phyloP scores from a whole-genome alignment of 2,329 filamentous ascomycete species.

The Epichloe sp. region DNA sequence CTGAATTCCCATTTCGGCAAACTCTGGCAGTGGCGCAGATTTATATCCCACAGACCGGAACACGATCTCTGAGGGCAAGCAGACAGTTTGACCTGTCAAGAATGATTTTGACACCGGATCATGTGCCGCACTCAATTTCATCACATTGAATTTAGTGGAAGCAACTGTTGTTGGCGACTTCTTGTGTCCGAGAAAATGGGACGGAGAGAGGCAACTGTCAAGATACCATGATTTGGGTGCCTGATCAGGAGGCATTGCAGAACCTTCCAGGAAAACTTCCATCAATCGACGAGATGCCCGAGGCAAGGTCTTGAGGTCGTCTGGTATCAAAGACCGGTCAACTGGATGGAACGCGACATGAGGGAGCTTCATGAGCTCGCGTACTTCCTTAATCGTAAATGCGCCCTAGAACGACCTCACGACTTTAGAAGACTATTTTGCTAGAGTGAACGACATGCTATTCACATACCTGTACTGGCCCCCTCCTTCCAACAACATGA shows the following conservation, averaged over 20 bases:
- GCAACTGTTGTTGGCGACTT: conserved; percentile 38
- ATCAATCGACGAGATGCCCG: conserved; percentile 65
- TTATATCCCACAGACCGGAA: conserved; percentile 96
- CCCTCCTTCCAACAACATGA: conserved; percentile 76
- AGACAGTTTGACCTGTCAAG: conserved; percentile 34
- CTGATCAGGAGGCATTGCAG: conserved; percentile 32
- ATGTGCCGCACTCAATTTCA: conserved; percentile 40
- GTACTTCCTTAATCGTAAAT: conserved; percentile 89
- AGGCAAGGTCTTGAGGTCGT: conserved; percentile 54
- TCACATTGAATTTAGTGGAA: conserved; percentile 55
- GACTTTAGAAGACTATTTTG: neutral
- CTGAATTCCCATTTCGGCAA: conserved; percentile 58
- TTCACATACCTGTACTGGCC: conserved; percentile 62
- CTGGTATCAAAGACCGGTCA: conserved; percentile 51
- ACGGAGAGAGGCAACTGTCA: conserved; percentile 72
- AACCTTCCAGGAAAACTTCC: conserved; percentile 70
- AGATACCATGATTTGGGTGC: conserved; percentile 65
- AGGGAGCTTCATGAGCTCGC: conserved; percentile 72
- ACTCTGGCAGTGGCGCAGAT: conserved; percentile 62
- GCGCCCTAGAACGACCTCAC: conserved; percentile 46
- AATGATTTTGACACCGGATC: conserved; percentile 35
- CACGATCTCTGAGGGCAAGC: conserved; percentile 55
- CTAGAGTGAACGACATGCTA: neutral
- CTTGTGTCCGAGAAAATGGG: conserved; percentile 44
- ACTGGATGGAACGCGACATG: conserved; percentile 60